Conservation (phyloP, 2,329 filamentous ascomycete genomes). For the Hypoxylon sp. region DNA sequence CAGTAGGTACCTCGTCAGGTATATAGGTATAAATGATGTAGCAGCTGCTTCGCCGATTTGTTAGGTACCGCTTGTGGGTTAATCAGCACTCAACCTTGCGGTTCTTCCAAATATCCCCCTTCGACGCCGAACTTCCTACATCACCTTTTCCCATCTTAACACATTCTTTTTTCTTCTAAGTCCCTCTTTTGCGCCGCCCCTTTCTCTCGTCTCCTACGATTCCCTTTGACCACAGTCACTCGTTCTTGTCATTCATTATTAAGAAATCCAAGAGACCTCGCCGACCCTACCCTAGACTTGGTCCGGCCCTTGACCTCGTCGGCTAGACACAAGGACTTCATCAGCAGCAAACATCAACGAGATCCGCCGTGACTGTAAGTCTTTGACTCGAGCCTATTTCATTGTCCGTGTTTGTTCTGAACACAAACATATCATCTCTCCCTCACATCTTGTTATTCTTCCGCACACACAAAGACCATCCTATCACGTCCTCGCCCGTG, state of each 20-base stretch:
- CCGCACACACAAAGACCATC: slow-evolving; percentile 34
- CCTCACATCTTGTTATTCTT: slow-evolving; percentile 9
- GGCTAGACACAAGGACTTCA: slow-evolving; percentile 23
- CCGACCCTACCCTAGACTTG: slow-evolving; percentile 32
- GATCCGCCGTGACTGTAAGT: slow-evolving; percentile 35
- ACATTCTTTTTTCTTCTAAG: slow-evolving; percentile 46
- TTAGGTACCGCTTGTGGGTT: slow-evolving; percentile 15
- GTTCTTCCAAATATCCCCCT: slow-evolving; percentile 11
- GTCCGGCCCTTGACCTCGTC: slow-evolving; percentile 20
- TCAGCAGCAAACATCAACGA: slow-evolving; percentile 29
- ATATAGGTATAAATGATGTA: slow-evolving; percentile 16
- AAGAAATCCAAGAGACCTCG: slow-evolving; percentile 25
- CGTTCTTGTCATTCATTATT: slow-evolving; percentile 41
- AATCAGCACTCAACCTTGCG: slow-evolving; percentile 12
- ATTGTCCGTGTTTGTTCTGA: slow-evolving; percentile 34
- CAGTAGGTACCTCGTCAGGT: not conserved
- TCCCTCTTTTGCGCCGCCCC: slow-evolving; percentile 41
- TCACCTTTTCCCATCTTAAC: slow-evolving; percentile 13
- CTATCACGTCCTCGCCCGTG: slow-evolving; percentile 28
- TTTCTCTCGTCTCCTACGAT: slow-evolving; percentile 41
- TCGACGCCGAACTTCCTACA: slow-evolving; percentile 34
- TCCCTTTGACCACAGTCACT: slow-evolving; percentile 41
- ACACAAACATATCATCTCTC: slow-evolving; percentile 29
- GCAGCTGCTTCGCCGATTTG: slow-evolving; percentile 10
- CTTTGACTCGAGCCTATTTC: slow-evolving; percentile 27